phyloP scores from a whole-genome alignment of 2,329 filamentous ascomycete genomes.

The Colletotrichum plurivorum region DNA sequence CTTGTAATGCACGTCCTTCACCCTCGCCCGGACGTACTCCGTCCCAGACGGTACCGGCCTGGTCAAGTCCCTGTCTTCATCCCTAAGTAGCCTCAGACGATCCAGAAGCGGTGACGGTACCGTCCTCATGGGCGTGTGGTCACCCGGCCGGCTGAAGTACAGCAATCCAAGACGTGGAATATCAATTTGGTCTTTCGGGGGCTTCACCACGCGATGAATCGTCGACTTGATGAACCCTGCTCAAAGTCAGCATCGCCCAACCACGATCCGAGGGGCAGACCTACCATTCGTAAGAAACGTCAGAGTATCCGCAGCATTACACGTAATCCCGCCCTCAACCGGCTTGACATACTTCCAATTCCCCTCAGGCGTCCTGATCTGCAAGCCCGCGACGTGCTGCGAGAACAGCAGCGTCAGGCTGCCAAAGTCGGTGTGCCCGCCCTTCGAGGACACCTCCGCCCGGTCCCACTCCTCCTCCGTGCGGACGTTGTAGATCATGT shows the following conservation, averaged over 20 bases:
- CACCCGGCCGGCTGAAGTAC: constrained; percentile 15
- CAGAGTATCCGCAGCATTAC: constrained; percentile 13
- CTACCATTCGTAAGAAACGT: constrained; percentile 14
- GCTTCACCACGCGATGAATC: constrained; percentile 9
- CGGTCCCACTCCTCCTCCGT: constrained; percentile 11
- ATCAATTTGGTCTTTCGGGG: constrained; percentile 7
- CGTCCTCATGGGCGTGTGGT: constrained; percentile 11
- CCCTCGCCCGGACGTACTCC: constrained; percentile 8
- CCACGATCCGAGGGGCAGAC: neutral
- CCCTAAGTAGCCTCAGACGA: neutral
- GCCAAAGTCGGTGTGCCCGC: constrained; percentile 10
- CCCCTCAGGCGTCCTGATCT: neutral
- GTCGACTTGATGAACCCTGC: constrained; percentile 11
- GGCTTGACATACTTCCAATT: constrained; percentile 17
- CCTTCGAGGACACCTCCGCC: constrained; percentile 7
- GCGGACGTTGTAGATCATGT: constrained; percentile 18
- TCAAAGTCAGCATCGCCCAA: neutral
- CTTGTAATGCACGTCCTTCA: constrained; percentile 11
- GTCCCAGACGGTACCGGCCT: neutral
- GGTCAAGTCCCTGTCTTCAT: neutral
- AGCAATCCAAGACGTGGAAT: constrained; percentile 9
- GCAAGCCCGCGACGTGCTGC: constrained; percentile 12
- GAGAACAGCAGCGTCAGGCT: constrained; percentile 11
- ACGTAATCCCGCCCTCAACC: neutral
- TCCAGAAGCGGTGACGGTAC: constrained; percentile 2